Conservation (phyloP, 2,329 filamentous ascomycete species). For the Aspergillus piperis region DNA sequence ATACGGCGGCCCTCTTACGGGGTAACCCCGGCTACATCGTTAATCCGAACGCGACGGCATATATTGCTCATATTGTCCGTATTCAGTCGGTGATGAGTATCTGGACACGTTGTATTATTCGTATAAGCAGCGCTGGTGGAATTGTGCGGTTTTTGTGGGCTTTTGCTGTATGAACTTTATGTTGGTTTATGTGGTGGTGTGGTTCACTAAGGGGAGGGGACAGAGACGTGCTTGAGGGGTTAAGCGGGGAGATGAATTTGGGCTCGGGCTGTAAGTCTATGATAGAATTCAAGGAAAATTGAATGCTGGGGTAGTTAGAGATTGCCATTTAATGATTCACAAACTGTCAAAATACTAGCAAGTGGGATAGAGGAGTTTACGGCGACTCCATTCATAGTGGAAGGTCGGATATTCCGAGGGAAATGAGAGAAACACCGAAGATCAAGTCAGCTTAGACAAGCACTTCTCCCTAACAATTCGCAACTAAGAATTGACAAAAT, state of each 20-base stretch:
- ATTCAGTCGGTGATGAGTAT: slow-evolving; percentile 7
- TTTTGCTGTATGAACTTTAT: slow-evolving; percentile 8
- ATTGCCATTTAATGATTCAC: too few relatives aligned
- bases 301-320: too few relatives aligned
- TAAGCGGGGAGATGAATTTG: background rate
- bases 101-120: background rate
- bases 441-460: too few relatives aligned
- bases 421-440: too few relatives aligned
- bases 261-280: too few relatives aligned
- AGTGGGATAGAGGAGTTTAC: too few relatives aligned
- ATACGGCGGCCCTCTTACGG: background rate
- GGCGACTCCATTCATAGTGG: too few relatives aligned
- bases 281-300: too few relatives aligned
- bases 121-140: slow-evolving; percentile 7
- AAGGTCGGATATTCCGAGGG: too few relatives aligned
- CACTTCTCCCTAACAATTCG: too few relatives aligned
- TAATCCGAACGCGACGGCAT: slow-evolving; percentile 1
- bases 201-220: background rate
- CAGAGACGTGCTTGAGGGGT: background rate
- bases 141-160: slow-evolving; percentile 12
- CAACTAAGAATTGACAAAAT: too few relatives aligned
- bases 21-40: background rate
- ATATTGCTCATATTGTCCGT: slow-evolving; percentile 2
- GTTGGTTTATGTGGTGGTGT: background rate
- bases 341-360: too few relatives aligned